Conservation (phyloP, 2,329 filamentous ascomycete genomes). For the Pyrenochaeta sp. region DNA sequence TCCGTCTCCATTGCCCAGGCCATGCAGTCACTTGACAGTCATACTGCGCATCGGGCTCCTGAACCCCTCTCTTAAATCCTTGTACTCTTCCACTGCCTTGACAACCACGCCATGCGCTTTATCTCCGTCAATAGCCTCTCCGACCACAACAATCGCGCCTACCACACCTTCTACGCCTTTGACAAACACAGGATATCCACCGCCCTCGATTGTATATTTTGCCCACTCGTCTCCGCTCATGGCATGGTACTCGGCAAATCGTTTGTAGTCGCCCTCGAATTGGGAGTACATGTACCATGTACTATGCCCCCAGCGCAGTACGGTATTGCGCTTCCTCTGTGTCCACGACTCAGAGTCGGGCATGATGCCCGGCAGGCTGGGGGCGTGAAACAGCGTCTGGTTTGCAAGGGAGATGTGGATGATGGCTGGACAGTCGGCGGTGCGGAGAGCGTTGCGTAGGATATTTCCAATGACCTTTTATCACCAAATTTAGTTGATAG, state of each 20-base stretch:
- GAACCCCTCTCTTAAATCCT: conserved; percentile 43
- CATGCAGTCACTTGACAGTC: conserved; percentile 43
- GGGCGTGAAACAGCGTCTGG: conserved; percentile 74
- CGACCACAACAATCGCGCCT: conserved; percentile 77
- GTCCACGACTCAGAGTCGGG: conserved; percentile 74
- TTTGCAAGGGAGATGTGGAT: conserved; percentile 70
- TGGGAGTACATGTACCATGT: conserved; percentile 77
- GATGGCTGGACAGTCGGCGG: conserved; percentile 62
- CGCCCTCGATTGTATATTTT: conserved; percentile 79
- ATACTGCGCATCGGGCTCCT: conserved; percentile 42
- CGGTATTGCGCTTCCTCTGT: conserved; percentile 73
- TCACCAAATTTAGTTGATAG: too few species aligned
- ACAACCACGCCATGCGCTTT: conserved; percentile 80
- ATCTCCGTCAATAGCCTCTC: conserved; percentile 69
- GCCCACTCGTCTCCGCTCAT: conserved; percentile 60
- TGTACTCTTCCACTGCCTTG: conserved; percentile 68
- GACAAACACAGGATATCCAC: conserved; percentile 76
- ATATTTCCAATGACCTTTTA: conserved; percentile 70
- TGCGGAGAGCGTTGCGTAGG: conserved; percentile 68
- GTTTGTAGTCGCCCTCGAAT: conserved; percentile 70
- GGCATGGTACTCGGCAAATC: conserved; percentile 71
- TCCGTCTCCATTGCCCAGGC: conserved; percentile 19
- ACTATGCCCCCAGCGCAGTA: conserved; percentile 72
- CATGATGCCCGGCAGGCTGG: conserved; percentile 69
- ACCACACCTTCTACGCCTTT: conserved; percentile 77